Percentiles rank a stretch among this genome's conserved stretches.
phyloP scores from a whole-genome alignment of 352 stramenopile genomes.

The Globisporangium carolinianum region DNA sequence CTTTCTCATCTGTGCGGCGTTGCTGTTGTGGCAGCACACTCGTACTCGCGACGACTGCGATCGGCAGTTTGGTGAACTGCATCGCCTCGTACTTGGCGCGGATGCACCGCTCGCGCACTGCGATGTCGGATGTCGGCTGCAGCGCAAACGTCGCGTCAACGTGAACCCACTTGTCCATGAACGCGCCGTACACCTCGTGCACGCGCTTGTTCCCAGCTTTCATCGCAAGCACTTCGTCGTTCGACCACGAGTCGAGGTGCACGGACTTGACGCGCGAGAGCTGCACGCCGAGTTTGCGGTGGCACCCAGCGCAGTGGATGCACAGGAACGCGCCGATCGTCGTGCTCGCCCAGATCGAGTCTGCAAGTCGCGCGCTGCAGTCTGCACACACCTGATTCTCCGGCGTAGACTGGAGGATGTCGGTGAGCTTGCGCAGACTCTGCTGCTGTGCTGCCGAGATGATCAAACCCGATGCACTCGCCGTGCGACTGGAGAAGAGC shows the following conservation, averaged over 20 bases:
- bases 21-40: not conserved
- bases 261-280: slow-evolving; percentile 86
- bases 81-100: slow-evolving; percentile 64
- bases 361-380: slow-evolving; percentile 52
- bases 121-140: slow-evolving; percentile 30
- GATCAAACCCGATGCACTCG: slow-evolving; percentile 14
- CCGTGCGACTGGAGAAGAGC: slow-evolving; percentile 29
- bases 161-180: slow-evolving; percentile 46
- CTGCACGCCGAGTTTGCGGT: slow-evolving; percentile 94
- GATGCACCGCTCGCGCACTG: slow-evolving; percentile 40
- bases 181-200: slow-evolving; percentile 48
- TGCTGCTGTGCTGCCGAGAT: slow-evolving; percentile 25
- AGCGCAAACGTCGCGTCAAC: slow-evolving; percentile 31
- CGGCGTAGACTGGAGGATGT: slow-evolving; percentile 42
- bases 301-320: slow-evolving; percentile 93
- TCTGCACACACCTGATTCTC: slow-evolving; percentile 80
- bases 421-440: slow-evolving; percentile 45
- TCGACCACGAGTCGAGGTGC: slow-evolving; percentile 68
- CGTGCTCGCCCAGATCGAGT: slow-evolving; percentile 91
- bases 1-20: slow-evolving; percentile 33
- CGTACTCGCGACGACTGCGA: not conserved
- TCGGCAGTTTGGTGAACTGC: slow-evolving; percentile 53
- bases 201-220: slow-evolving; percentile 70
- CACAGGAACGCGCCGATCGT: slow-evolving; percentile 94
- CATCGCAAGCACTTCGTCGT: slow-evolving; percentile 66